phyloP scores from a whole-genome alignment of 2,329 filamentous ascomycete genomes.

The Stemphylium lycopersici region DNA sequence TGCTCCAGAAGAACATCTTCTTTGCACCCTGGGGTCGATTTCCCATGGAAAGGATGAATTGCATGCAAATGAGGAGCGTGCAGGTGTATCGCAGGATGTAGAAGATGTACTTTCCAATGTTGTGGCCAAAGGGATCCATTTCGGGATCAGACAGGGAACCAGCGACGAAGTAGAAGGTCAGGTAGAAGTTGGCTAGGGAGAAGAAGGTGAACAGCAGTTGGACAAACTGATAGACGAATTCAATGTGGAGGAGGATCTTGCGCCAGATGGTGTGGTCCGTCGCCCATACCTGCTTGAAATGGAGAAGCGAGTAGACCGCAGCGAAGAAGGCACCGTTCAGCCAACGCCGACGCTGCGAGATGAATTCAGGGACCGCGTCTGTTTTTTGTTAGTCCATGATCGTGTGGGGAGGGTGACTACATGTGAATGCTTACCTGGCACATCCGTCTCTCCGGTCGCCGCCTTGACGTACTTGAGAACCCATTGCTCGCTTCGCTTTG shows the following conservation, averaged over 20 bases:
- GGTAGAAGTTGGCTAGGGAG: conserved; percentile 97
- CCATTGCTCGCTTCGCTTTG: conserved; percentile 93
- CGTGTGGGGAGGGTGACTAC: too few species aligned
- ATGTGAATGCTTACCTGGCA: conserved; percentile 72
- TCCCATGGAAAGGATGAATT: conserved; percentile 95
- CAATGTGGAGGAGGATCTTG: conserved; percentile 90
- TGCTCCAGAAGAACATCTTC: conserved; percentile 84
- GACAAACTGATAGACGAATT: conserved; percentile 94
- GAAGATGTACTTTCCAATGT: conserved; percentile 85
- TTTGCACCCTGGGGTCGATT: conserved; percentile 95
- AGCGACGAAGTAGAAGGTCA: conserved; percentile 97
- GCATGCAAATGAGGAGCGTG: conserved; percentile 85
- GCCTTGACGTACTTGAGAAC: conserved; percentile 97
- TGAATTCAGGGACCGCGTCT: conserved; percentile 95
- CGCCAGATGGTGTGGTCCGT: conserved; percentile 90
- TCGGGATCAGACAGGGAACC: conserved; percentile 80
- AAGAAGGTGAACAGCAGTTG: conserved; percentile 96
- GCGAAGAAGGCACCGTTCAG: conserved; percentile 99
- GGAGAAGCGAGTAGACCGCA: conserved; percentile 94
- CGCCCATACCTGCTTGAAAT: conserved; percentile 89
- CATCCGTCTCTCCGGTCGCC: conserved; percentile 96
- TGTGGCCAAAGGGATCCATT: conserved; percentile 90
- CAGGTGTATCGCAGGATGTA: conserved; percentile 83
- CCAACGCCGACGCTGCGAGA: conserved; percentile 95
- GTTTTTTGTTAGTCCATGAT: conserved; percentile 2